Base-by-base conservation (phyloP, 495 filamentous ascomycete species). In the Neurospora pannonica region DNA sequence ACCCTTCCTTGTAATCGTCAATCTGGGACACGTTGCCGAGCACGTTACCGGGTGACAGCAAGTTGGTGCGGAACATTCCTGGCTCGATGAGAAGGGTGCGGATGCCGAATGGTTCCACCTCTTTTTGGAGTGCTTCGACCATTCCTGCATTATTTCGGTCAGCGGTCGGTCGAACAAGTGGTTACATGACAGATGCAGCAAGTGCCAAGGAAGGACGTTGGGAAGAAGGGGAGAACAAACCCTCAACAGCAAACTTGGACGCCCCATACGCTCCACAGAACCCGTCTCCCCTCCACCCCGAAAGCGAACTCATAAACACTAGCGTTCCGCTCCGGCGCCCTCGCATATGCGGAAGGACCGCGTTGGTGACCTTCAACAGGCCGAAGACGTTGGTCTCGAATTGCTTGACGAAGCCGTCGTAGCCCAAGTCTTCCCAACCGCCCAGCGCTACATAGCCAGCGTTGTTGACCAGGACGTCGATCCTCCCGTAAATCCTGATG, bases 401-500 rank as follows among this genome's bases (percentile, higher is more conserved):
- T 15, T 75, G 73, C 38, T 82, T 77, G 69, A 69, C 81, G 7
- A 84, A 77, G 10, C 76, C 83, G 76, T 83, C 83, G 82, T 62
- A 31, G 5, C 54, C 54, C 75, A 83, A 9, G 80, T 73, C 60
- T 84, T 81, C 73, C 89, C 87, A 19, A 86, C 75, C n/a, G 81
- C 81, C 7, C 85, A 84, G 8, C 86, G 75, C 34, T 81, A 80
- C 54, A 84, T 85, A 62, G 5, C 88, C 88, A 3, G 88, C 88
- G 72, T 89, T 90, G 80, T 89, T 89, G 60, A 89, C 83, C 10
- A 89, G 79, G 8, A 89, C 84, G 73, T 90, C 87, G 72, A 90
- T 85, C 34, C 82, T 81, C 1, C 76, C 77, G 73, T 84, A 83
- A 37, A 81, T 78, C n/a, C 76, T 40, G 1, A 84, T 46, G 1